Percentiles rank a stretch among this genome's conserved stretches.
Evolutionary conservation across 2,329 filamentous ascomycete genomes (phyloP).

Genomic region (Fusarium citri): DNA sequence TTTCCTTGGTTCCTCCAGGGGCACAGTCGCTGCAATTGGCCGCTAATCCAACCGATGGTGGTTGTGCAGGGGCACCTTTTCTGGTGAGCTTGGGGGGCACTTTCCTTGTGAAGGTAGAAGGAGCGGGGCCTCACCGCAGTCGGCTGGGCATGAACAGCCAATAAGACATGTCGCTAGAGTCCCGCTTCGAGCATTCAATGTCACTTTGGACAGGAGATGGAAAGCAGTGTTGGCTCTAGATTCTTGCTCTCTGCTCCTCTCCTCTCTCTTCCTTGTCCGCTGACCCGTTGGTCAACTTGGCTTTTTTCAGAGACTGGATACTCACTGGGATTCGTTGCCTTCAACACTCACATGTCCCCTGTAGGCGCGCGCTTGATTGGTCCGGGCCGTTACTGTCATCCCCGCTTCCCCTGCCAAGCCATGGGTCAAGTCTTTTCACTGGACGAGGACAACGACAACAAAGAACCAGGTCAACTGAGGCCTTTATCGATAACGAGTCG

Average conservation of each 20-base stretch:
- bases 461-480: slow-evolving; percentile 6
- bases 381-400: slow-evolving; percentile 6
- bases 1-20: slow-evolving; percentile 40
- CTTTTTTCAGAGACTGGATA: slow-evolving; percentile 17
- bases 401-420: slow-evolving; percentile 42
- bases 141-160: slow-evolving; percentile 19
- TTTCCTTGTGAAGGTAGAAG: slow-evolving; percentile 17
- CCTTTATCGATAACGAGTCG: slow-evolving; percentile 34
- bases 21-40: slow-evolving; percentile 42
- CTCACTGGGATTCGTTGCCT: slow-evolving; percentile 30
- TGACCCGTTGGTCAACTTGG: slow-evolving; percentile 28
- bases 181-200: slow-evolving; percentile 27
- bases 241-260: neutral
- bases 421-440: slow-evolving; percentile 20
- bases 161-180: slow-evolving; percentile 1
- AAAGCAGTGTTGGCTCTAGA: slow-evolving; percentile 28
- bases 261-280: neutral
- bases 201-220: slow-evolving; percentile 29
- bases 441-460: slow-evolving; percentile 11
- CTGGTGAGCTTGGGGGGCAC: slow-evolving; percentile 11
- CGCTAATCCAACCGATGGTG: slow-evolving; percentile 24
- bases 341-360: slow-evolving; percentile 17
- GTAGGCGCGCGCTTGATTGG: slow-evolving; percentile 41
- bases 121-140: slow-evolving; percentile 36
- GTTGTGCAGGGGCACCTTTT: slow-evolving; percentile 24